Evolutionary conservation across 352 stramenopile genomes (phyloP).

Genomic region (Phytophthora sp.): DNA sequence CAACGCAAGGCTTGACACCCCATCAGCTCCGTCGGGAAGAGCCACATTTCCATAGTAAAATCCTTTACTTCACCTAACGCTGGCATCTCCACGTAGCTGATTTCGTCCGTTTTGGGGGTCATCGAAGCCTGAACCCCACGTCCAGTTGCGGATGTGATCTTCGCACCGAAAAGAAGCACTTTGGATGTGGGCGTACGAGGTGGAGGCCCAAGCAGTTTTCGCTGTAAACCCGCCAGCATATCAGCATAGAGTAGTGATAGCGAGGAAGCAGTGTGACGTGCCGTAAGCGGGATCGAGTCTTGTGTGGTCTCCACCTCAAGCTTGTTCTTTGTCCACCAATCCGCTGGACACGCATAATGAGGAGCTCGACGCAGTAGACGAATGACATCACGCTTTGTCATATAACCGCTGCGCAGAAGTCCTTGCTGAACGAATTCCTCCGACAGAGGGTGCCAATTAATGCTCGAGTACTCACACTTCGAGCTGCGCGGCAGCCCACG

Average conservation of each 20-base stretch:
- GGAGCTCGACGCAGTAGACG: conserved; percentile 67
- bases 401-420: conserved; percentile 63
- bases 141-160: conserved; percentile 16
- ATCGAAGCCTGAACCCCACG: conserved; percentile 25
- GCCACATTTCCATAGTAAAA: conserved; percentile 86
- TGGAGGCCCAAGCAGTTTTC: conserved; percentile 52
- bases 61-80: conserved; percentile 63
- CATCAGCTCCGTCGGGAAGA: conserved; percentile 66
- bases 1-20: conserved; percentile 74
- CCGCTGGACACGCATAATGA: conserved; percentile 52
- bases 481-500: conserved; percentile 6
- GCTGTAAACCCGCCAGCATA: conserved; percentile 62
- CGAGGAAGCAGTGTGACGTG: conserved; percentile 73
- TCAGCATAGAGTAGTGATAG: conserved; percentile 81
- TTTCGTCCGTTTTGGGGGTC: conserved; percentile 52
- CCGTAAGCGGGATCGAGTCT: conserved; percentile 24
- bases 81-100: conserved; percentile 74
- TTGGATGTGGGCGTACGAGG: conserved; percentile 45
- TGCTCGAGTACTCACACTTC: conserved; percentile 37
- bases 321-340: conserved; percentile 72
- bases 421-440: conserved; percentile 84
- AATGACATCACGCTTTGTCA: conserved; percentile 86
- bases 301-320: conserved; percentile 28
- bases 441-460: conserved; percentile 82
- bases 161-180: conserved; percentile 70